These are phyloP conservation scores for Phalaenopsis hybrid DNA, from an alignment of 116 monocot genomes.

Conservation along the genomic window DNA sequence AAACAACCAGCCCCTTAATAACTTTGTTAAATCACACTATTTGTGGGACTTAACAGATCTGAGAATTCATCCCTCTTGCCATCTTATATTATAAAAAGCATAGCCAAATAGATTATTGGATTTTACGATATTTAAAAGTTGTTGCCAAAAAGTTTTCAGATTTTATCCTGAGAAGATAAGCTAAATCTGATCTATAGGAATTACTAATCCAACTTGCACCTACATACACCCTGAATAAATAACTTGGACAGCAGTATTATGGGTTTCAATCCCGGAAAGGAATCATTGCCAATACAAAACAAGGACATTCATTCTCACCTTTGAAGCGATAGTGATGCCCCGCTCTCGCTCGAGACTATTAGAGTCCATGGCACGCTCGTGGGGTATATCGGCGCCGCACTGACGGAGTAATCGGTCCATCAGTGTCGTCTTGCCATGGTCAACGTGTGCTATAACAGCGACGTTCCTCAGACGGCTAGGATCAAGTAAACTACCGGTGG, in stretches of 20 bases:
- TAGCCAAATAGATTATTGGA: no score
- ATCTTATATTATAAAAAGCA: no score
- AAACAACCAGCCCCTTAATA: no score
- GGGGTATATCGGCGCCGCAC: conserved; percentile 88
- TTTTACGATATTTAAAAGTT: no score
- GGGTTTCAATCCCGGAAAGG: background rate
- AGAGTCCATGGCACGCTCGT: conserved; percentile 92
- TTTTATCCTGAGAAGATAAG: no score
- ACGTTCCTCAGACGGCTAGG: conserved; percentile 76
- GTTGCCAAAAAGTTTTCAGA: no score
- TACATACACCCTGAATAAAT: background rate
- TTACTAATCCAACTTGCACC: no score
- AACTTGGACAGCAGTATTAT: background rate
- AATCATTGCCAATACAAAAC: background rate
- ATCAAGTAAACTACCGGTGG: conserved; percentile 29
- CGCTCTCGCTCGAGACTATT: conserved; percentile 96
- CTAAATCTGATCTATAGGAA: no score
- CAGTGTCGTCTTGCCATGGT: conserved; percentile 97
- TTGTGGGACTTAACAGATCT: no score
- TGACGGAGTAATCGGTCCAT: conserved; percentile 94
- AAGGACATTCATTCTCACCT: conserved; percentile 22
- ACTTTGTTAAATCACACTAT: no score
- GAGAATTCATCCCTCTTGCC: no score
- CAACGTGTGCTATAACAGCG: conserved; percentile 92
- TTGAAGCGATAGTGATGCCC: conserved; percentile 98